Evolutionary conservation across 2,329 filamentous ascomycete genomes (phyloP), one percentile per base, ranked within the genome.

Genomic region (Zymoseptoria brevis): DNA sequence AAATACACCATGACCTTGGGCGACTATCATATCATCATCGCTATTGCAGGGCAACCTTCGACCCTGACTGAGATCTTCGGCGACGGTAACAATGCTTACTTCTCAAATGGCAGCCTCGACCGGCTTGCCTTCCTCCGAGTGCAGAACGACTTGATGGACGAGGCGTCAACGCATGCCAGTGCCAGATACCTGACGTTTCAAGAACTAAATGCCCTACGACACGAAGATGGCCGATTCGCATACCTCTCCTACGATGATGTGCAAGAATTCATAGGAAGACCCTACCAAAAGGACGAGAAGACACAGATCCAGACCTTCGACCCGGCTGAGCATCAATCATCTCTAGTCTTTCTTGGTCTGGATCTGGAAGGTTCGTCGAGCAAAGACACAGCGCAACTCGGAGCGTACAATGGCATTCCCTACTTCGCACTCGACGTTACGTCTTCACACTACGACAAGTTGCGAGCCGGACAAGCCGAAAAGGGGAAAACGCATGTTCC

Each of bases 391-490:
- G 62, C 60, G 3, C 55, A 64, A 11, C 52, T 66, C 11, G 62
- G 62, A 30, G 45, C 58, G 19, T 66, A 66, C 24, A 52, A 52
- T 29, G 64, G 64, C 21, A 51, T 62, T 2, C 64, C 64, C 1
- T 66, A 64, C 54, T 66, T 66, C 48, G 64, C 64, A 8, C 55
- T 66, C 1, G 64, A 66, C 26, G 62, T 66, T 8, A 57, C 61
- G 7, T 55, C 61, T 13, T 57, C 61, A 3, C 55, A 62, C 21
- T 65, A 64, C 49, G 60, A 63, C 19, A 16, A 19, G 4, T 64
- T 66, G 48, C 61, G 54, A 55, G 11, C 56, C n/a, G 57, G 54
- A 50, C 59, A 63, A 51, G 56, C 50, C 19, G 57, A 58, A 50
- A 55, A 63, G 48, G 62, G 59, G n/a, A 58, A 26, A 19, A 58